Conservation (phyloP, 139 green algal species). For the Limnomonas spitsbergensis region DNA sequence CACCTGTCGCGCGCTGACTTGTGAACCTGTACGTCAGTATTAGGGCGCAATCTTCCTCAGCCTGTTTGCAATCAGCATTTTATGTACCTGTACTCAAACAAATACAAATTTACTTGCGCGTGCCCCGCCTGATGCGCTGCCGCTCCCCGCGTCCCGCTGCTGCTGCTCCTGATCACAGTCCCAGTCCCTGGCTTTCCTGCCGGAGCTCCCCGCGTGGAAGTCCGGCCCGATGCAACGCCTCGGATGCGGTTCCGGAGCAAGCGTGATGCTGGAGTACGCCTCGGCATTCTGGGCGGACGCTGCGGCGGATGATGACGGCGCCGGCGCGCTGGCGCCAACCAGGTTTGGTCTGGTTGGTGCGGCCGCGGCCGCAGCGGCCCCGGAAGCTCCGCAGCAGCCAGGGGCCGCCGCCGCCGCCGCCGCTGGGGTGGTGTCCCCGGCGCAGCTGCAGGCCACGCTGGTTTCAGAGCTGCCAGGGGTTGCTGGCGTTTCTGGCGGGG, state of each 20-base stretch:
- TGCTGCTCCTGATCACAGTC: background rate
- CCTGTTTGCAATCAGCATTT: too few species aligned
- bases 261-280: background rate
- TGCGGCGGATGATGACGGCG: background rate
- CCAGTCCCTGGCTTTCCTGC: background rate
- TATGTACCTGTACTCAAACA: too few species aligned
- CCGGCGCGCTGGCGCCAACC: background rate
- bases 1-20: too few species aligned
- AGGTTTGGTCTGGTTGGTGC: background rate
- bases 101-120: too few species aligned
- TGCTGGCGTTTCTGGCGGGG: background rate
- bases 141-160: too few species aligned
- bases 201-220: background rate
- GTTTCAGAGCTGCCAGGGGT: background rate
- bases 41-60: too few species aligned
- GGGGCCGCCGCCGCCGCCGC: too few species aligned
- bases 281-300: background rate
- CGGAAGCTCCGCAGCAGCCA: background rate
- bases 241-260: background rate
- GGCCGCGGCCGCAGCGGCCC: background rate
- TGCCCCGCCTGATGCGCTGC: too few species aligned
- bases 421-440: background rate
- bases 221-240: background rate
- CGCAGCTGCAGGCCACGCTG: background rate
- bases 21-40: too few species aligned